phyloP scores from a whole-genome alignment of 23 red algal genomes.

The Gracilaria vermiculophylla region DNA sequence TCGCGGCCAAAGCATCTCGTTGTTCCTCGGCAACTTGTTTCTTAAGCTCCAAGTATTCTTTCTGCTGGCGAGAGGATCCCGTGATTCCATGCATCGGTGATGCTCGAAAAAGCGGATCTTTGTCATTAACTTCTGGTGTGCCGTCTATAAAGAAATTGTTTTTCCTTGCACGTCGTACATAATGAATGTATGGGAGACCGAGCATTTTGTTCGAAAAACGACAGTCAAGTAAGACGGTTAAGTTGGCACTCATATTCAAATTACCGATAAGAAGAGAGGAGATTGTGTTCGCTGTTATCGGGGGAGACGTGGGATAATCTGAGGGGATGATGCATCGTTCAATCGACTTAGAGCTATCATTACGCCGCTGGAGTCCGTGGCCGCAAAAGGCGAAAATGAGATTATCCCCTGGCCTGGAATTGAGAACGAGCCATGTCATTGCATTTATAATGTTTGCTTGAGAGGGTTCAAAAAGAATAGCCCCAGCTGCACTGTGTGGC shows the following conservation, averaged over 20 bases:
- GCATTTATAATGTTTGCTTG: conserved; percentile 30
- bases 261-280: neutral
- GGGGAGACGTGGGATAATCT: conserved; percentile 22
- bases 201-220: conserved; percentile 24
- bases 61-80: neutral
- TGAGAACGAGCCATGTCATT: conserved; percentile 38
- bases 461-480: conserved; percentile 21
- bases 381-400: conserved; percentile 50
- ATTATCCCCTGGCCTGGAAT: conserved; percentile 5
- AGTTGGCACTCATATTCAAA: conserved; percentile 12
- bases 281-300: neutral
- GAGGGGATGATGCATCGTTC: conserved; percentile 38
- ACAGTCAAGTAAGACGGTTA: conserved; percentile 44
- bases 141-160: neutral
- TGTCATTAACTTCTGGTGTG: neutral
- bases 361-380: neutral
- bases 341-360: neutral
- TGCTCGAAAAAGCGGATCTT: neutral
- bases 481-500: conserved; percentile 19
- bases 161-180: neutral
- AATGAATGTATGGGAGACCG: conserved; percentile 36
- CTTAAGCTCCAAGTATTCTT: neutral
- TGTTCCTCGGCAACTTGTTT: conserved; percentile 11
- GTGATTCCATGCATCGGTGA: neutral
- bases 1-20: conserved; percentile 13